Evolutionary conservation across 2,329 filamentous ascomycete species (phyloP), one percentile per base, ranked within the genome.

Genomic region (Emergomyces pasteurianus): DNA sequence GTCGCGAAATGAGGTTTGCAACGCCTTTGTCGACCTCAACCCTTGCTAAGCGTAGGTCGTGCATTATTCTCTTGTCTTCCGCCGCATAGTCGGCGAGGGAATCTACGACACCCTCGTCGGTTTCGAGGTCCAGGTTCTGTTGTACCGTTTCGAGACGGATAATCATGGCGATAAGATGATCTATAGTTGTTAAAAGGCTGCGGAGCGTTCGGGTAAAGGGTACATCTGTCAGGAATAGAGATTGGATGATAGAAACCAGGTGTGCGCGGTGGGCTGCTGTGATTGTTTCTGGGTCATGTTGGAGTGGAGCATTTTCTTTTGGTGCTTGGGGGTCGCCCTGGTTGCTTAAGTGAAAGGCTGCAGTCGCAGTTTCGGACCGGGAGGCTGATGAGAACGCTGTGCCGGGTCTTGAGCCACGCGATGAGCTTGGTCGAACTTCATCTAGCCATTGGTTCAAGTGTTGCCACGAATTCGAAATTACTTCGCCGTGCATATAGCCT

Each of bases 401-500:
- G 31, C 70, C 72, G 18, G 76, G 75, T 49, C 74, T 71, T 58
- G 75, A 78, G 8, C 64, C 63, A 21, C 65, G 61, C 34, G 71
- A 71, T 2, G 60, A 58, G 63, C 63, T 62, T 62, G 63, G 53
- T 61, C 62, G 59, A 60, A 67, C 77, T 12, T 78, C 78, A 34
- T 79, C 79, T 21, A 95, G 78, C 90, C 92, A 96, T 16, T 74
- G 72, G 59, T 88, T 83, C 67, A 97, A 92, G 58, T 88, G 85
- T 18, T 86, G 82, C 84, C 91, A 96, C 1, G 90, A 86, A 38
- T 86, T 86, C 62, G 86, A 84, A 16, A 96, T 86, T 7, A 97
- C 86, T 69, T 96, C 91, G 0, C 89, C 90, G 72, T 96, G 92
- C 52, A 97, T 85, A 68, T 95, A 97, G 2, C 85, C 85, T 66